phyloP scores from a whole-genome alignment of 1,284 basidiomycete genomes.

The Bondarzewia mesenterica region DNA sequence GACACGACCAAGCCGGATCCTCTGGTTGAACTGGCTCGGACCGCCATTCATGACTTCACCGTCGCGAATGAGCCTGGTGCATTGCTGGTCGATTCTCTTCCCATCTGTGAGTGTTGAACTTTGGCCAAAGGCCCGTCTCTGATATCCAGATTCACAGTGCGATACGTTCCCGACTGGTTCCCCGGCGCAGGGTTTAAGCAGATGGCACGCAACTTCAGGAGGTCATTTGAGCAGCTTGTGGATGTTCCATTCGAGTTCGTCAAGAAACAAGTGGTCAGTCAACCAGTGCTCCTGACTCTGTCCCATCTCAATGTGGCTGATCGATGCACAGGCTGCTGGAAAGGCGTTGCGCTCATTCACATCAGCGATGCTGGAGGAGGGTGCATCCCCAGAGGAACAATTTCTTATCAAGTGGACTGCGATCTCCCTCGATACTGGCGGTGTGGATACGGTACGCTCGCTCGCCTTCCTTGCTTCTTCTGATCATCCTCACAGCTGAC shows the following conservation, averaged over 20 bases:
- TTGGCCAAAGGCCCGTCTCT: background rate
- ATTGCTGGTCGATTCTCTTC: constrained; percentile 1
- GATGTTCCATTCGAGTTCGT: background rate
- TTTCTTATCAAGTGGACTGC: background rate
- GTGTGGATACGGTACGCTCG: background rate
- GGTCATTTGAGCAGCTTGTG: background rate
- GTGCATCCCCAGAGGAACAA: background rate
- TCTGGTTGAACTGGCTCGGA: background rate
- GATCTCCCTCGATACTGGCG: background rate
- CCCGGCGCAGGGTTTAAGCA: background rate
- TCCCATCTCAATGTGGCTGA: background rate
- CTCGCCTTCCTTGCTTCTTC: too few relatives aligned
- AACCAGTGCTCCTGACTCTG: background rate
- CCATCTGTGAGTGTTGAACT: background rate
- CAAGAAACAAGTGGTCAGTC: background rate
- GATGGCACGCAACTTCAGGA: background rate
- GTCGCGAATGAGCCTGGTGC: background rate
- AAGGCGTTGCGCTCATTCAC: background rate
- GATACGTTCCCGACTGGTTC: constrained; percentile 1
- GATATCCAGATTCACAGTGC: background rate
- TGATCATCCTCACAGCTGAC: too few relatives aligned
- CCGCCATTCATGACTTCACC: background rate
- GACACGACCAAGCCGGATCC: constrained; percentile 6
- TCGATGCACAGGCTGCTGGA: background rate
- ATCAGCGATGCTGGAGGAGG: background rate